Conservation (phyloP, 2,329 filamentous ascomycete genomes). For the Didymellaceae sp. region DNA sequence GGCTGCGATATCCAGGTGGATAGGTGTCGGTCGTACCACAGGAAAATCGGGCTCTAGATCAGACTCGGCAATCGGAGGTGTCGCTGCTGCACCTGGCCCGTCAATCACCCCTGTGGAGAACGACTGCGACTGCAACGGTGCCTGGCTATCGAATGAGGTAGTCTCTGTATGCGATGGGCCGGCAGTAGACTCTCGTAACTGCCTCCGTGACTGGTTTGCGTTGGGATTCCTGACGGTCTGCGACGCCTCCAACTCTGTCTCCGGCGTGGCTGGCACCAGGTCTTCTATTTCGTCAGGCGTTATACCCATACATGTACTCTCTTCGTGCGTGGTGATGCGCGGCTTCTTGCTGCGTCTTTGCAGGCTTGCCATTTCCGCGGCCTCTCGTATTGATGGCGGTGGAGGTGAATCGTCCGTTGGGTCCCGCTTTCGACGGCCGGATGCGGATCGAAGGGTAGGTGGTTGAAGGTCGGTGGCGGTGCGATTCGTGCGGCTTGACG, state of each 20-base stretch:
- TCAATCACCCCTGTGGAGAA: conserved; percentile 40
- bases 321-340: conserved; percentile 41
- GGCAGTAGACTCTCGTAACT: conserved; percentile 34
- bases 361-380: conserved; percentile 57
- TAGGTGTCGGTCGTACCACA: conserved; percentile 44
- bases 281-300: conserved; percentile 46
- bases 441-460: conserved; percentile 33
- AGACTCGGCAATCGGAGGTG: conserved; percentile 76
- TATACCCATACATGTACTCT: conserved; percentile 28
- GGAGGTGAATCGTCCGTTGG: conserved; percentile 51
- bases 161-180: conserved; percentile 30
- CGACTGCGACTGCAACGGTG: conserved; percentile 26
- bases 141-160: conserved; percentile 20
- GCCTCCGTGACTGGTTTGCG: conserved; percentile 28
- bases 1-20: conserved; percentile 70
- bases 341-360: conserved; percentile 60
- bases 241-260: conserved; percentile 42
- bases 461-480: conserved; percentile 32
- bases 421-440: conserved; percentile 53
- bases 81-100: conserved; percentile 67
- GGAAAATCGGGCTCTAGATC: conserved; percentile 67
- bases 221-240: conserved; percentile 31
- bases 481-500: conserved; percentile 47
- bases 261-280: conserved; percentile 45
- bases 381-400: conserved; percentile 62